These are phyloP conservation scores for Penicillium sp. DNA, from an alignment of 2,329 filamentous ascomycete genomes.

Conservation along the genomic window DNA sequence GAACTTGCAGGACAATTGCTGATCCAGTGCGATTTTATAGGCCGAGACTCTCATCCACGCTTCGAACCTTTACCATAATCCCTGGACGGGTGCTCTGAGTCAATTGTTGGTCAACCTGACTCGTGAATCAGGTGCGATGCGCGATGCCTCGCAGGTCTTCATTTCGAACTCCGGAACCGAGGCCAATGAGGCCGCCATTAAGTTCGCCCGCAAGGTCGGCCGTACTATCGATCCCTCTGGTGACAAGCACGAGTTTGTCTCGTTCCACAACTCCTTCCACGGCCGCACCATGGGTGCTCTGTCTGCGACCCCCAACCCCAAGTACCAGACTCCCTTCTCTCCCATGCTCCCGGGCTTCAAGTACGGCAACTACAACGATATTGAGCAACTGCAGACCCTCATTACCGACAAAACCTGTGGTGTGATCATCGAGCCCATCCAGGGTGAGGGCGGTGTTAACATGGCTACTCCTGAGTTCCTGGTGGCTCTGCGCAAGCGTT, in stretches of 20 bases:
- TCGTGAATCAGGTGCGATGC: slow-evolving; percentile 74
- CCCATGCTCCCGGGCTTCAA: slow-evolving; percentile 94
- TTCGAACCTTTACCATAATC: slow-evolving; percentile 96
- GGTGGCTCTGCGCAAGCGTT: slow-evolving; percentile 75
- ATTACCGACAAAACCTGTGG: slow-evolving; percentile 86
- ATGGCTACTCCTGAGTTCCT: slow-evolving; percentile 82
- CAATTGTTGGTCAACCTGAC: slow-evolving; percentile 83
- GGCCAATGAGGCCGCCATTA: slow-evolving; percentile 96
- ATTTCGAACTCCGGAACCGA: slow-evolving; percentile 96
- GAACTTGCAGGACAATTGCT: background rate
- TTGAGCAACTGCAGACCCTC: slow-evolving; percentile 66
- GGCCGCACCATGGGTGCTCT: slow-evolving; percentile 93
- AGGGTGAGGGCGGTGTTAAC: slow-evolving; percentile 92
- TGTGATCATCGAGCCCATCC: slow-evolving; percentile 95
- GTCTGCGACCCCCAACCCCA: slow-evolving; percentile 95
- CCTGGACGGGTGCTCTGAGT: slow-evolving; percentile 87
- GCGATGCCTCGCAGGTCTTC: slow-evolving; percentile 76
- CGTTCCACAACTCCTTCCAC: slow-evolving; percentile 90
- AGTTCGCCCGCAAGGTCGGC: slow-evolving; percentile 90
- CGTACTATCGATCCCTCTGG: slow-evolving; percentile 71
- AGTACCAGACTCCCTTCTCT: slow-evolving; percentile 92
- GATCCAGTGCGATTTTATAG: slow-evolving; percentile 36
- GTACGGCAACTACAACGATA: slow-evolving; percentile 83
- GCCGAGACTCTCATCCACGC: slow-evolving; percentile 79
- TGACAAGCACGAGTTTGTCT: slow-evolving; percentile 79